A percentile compares a stretch with the other conserved stretches of the same genome.
These are phyloP conservation scores for Coemansia sp. DNA, from an alignment of 192 early-diverging fungal species.

Conservation along the genomic window DNA sequence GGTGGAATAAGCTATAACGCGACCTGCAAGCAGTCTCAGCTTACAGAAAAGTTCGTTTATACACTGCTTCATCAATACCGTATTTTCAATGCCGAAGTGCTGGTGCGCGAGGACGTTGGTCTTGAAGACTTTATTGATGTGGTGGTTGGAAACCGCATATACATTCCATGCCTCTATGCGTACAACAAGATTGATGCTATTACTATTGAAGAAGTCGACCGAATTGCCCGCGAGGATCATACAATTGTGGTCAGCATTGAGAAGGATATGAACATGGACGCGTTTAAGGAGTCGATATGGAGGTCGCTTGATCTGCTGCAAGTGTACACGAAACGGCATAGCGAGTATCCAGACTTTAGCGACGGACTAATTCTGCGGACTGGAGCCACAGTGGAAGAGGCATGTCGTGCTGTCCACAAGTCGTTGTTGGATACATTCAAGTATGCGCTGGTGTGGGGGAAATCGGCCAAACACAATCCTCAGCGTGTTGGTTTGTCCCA, in stretches of 20 bases:
- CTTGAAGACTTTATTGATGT: constrained; percentile 99
- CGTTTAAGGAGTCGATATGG: constrained; percentile 89
- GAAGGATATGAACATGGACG: constrained; percentile 88
- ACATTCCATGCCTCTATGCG: constrained; percentile 91
- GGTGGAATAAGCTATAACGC: constrained; percentile 95
- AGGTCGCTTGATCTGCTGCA: constrained; percentile 82
- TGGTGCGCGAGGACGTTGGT: constrained; percentile 94
- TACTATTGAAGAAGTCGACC: constrained; percentile 92
- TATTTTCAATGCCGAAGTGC: constrained; percentile 96
- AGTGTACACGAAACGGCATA: constrained; percentile 95
- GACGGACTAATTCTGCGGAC: constrained; percentile 86
- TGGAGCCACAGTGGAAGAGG: constrained; percentile 78
- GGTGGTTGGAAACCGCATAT: constrained; percentile 96
- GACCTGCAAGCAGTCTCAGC: constrained; percentile 79
- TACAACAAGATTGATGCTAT: constrained; percentile 99
- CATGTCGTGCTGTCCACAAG: constrained; percentile 88
- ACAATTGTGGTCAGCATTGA: constrained; percentile 93
- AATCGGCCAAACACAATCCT: constrained; percentile 94
- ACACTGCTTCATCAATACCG: constrained; percentile 95
- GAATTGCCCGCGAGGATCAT: constrained; percentile 83
- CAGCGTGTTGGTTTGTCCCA: constrained; percentile 89
- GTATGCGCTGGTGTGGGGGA: constrained; percentile 97
- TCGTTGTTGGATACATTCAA: constrained; percentile 83
- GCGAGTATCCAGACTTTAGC: constrained; percentile 92
- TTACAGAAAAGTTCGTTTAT: constrained; percentile 91